These are phyloP conservation scores for Kwoniella mangroviensis DNA, from an alignment of 768 basidiomycete genomes.

Conservation along the genomic window DNA sequence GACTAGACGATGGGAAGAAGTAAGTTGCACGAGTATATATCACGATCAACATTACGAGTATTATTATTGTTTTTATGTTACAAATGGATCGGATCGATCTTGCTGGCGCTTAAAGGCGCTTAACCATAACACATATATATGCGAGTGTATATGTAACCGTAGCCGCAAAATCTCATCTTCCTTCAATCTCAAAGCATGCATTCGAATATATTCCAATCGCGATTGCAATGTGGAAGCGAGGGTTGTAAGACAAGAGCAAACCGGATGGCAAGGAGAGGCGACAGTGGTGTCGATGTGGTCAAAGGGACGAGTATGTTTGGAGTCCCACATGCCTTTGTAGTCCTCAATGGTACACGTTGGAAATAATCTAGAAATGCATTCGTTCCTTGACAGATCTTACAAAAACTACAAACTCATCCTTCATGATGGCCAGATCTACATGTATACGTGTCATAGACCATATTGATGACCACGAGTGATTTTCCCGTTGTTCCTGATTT, in stretches of 20 bases:
- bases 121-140: neutral
- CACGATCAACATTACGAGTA: neutral
- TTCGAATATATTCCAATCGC: too few relatives aligned
- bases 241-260: too few relatives aligned
- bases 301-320: too few relatives aligned
- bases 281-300: too few relatives aligned
- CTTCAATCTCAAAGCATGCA: too few relatives aligned
- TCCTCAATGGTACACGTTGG: neutral
- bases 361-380: neutral
- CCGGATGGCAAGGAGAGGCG: too few relatives aligned
- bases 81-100: neutral
- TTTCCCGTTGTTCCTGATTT: too few relatives aligned
- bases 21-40: neutral
- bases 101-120: slow-evolving; percentile 6
- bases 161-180: neutral
- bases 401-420: neutral
- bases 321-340: neutral
- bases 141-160: neutral
- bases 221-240: too few relatives aligned
- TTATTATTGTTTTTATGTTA: neutral
- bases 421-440: neutral
- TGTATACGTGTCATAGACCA: too few relatives aligned
- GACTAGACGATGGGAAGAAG: too few relatives aligned
- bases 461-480: too few relatives aligned
- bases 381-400: neutral